Evolutionary conservation across 2,329 filamentous ascomycete species (phyloP).

Genomic region (Phaeosphaeriaceae sp.): DNA sequence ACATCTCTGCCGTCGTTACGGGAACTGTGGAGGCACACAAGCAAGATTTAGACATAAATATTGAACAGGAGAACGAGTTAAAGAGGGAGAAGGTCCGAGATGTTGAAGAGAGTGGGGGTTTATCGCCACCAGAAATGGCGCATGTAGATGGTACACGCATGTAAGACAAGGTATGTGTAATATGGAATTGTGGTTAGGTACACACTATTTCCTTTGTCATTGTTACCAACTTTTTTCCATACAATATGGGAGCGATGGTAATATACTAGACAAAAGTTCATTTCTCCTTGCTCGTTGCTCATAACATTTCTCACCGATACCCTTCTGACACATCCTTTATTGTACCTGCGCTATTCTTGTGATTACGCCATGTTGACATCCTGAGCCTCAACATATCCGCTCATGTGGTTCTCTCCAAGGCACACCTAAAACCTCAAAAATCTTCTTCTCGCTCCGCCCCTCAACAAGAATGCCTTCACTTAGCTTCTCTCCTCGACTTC

Average conservation of each 20-base stretch:
- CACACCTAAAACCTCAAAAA: slow-evolving; percentile 83
- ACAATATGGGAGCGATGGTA: too few species aligned
- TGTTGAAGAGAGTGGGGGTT: slow-evolving; percentile 8
- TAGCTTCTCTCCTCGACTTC: slow-evolving; percentile 63
- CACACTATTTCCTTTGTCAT: too few species aligned
- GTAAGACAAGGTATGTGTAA: neutral
- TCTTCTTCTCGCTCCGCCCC: slow-evolving; percentile 74
- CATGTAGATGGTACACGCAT: slow-evolving; percentile 1
- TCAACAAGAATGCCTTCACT: slow-evolving; percentile 75
- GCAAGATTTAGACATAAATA: slow-evolving; percentile 23
- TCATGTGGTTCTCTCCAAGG: slow-evolving; percentile 70
- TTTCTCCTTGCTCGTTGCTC: too few species aligned
- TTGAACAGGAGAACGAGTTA: slow-evolving; percentile 7
- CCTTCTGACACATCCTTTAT: neutral
- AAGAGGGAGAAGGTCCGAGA: slow-evolving; percentile 10
- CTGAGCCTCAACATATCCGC: slow-evolving; percentile 37
- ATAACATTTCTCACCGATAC: too few species aligned
- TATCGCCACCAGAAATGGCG: slow-evolving; percentile 2
- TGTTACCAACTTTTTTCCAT: too few species aligned
- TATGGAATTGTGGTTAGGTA: neutral
- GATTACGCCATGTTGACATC: too few species aligned
- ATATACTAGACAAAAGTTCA: too few species aligned
- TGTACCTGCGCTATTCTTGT: too few species aligned
- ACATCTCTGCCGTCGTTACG: slow-evolving; percentile 22
- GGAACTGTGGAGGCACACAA: slow-evolving; percentile 13